Base-by-base conservation (phyloP, 2,329 filamentous ascomycete genomes). In the Fonsecaea pedrosoi region DNA sequence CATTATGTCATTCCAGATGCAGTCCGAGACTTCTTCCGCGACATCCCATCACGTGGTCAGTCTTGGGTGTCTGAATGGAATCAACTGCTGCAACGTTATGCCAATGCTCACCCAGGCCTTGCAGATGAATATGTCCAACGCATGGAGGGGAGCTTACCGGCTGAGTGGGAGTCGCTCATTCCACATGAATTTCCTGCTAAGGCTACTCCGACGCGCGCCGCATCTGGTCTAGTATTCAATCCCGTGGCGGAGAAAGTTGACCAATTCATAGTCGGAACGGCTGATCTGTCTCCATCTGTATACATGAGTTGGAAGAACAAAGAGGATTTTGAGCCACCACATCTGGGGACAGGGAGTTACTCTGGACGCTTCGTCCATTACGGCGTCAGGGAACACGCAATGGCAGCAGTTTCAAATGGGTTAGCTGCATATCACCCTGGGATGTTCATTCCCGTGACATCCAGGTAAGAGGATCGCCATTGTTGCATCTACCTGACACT, bases 301-400 rank as follows among this genome's bases (percentile, higher is more conserved):
- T 81, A 85, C 73, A 86, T 87, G 84, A 82, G 81, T 35, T 87
- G 84, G 82, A 77, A 79, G 8, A 81, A 77, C 45, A 83, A 83
- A 68, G 77, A 82, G 4, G 83, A 84, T 61, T 85, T 85, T 73
- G 82, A 85, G 65, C 75, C 83, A 56, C 81, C 83, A 69, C 75
- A 78, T 68, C n/a, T 65, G 21, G 40, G 40, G 8, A 64, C 64
- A 35, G 70, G 57, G 38, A 66, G 58, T 57, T 71, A 66, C 57
- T 8, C 25, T 5, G 68, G 69, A 12, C 62, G 68, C 35, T 87
- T 86, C 70, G 83, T 96, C 79, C 90, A 92, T 80, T 95, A 94
- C 78, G 92, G 92, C 87, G 92, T 96, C 75, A 91, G 92, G 81
- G 92, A 96, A 85, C 92, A 96, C 81, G 91, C 83, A 74, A 96